phyloP scores from a whole-genome alignment of 495 filamentous ascomycete genomes.

The Hypoxylon cercidicola region DNA sequence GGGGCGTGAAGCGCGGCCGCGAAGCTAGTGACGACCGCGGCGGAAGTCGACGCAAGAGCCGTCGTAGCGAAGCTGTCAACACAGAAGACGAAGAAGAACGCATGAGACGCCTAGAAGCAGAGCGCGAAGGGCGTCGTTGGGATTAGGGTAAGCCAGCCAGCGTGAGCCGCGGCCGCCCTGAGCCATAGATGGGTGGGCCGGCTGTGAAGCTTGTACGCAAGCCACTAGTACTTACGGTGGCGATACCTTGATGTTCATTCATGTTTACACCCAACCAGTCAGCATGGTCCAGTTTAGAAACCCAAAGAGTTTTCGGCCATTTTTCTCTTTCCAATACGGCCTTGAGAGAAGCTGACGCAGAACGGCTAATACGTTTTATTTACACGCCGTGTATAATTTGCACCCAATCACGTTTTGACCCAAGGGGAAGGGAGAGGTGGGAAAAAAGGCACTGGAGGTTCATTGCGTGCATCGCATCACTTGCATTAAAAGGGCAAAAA shows the following conservation, averaged over 20 bases:
- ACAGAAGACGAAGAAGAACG: constrained; percentile 58
- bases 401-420: not conserved
- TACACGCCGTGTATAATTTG: not conserved
- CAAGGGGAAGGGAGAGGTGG: not conserved
- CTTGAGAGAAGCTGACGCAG: not conserved
- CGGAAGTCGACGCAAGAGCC: constrained; percentile 52
- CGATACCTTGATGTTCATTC: not conserved
- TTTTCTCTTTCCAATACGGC: not conserved
- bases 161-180: no score
- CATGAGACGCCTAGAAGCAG: constrained; percentile 63
- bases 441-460: not conserved
- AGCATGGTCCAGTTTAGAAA: not conserved
- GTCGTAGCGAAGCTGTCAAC: constrained; percentile 56
- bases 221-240: not conserved
- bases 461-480: constrained; percentile 3
- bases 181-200: not conserved
- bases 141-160: constrained; percentile 34
- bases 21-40: constrained; percentile 53
- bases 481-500: constrained; percentile 7
- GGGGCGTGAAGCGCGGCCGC: constrained; percentile 54
- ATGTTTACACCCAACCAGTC: not conserved
- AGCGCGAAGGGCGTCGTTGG: constrained; percentile 58
- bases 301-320: not conserved
- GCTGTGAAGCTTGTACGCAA: not conserved
- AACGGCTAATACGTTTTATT: constrained; percentile 3